Conservation (phyloP, 2,329 filamentous ascomycete genomes). For the Sclerotinia subarctica region DNA sequence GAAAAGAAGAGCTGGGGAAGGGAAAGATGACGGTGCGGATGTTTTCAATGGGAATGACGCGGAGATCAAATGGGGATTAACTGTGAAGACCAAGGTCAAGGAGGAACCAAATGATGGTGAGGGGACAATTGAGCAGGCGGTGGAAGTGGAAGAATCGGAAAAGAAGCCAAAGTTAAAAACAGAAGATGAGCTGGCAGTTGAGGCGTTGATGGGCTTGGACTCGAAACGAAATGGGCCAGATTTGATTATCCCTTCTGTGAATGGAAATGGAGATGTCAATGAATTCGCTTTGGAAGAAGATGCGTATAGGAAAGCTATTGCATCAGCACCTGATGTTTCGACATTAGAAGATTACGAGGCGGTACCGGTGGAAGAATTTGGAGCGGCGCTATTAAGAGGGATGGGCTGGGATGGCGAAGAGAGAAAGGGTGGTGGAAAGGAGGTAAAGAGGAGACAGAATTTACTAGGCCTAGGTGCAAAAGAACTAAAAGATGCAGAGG, state of each 20-base stretch:
- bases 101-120: slow-evolving; percentile 31
- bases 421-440: slow-evolving; percentile 56
- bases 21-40: slow-evolving; percentile 34
- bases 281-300: slow-evolving; percentile 55
- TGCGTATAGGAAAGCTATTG: slow-evolving; percentile 67
- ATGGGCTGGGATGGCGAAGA: slow-evolving; percentile 87
- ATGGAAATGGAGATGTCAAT: slow-evolving; percentile 24
- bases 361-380: slow-evolving; percentile 92
- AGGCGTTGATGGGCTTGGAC: slow-evolving; percentile 60
- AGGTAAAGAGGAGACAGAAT: slow-evolving; percentile 69
- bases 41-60: slow-evolving; percentile 44
- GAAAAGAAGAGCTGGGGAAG: slow-evolving; percentile 42
- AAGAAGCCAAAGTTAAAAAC: slow-evolving; percentile 38
- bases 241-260: slow-evolving; percentile 49
- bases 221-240: slow-evolving; percentile 46
- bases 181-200: slow-evolving; percentile 63
- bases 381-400: slow-evolving; percentile 80
- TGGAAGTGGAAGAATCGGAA: slow-evolving; percentile 32
- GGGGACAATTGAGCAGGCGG: slow-evolving; percentile 22
- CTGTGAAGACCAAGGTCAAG: slow-evolving; percentile 43
- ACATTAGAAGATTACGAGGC: slow-evolving; percentile 81
- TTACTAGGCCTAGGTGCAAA: slow-evolving; percentile 88
- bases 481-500: slow-evolving; percentile 66
- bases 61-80: slow-evolving; percentile 47
- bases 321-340: slow-evolving; percentile 68